These are phyloP conservation scores for Apophysomyces variabilis DNA, from an alignment of 371 early-diverging fungal species.

Conservation along the genomic window DNA sequence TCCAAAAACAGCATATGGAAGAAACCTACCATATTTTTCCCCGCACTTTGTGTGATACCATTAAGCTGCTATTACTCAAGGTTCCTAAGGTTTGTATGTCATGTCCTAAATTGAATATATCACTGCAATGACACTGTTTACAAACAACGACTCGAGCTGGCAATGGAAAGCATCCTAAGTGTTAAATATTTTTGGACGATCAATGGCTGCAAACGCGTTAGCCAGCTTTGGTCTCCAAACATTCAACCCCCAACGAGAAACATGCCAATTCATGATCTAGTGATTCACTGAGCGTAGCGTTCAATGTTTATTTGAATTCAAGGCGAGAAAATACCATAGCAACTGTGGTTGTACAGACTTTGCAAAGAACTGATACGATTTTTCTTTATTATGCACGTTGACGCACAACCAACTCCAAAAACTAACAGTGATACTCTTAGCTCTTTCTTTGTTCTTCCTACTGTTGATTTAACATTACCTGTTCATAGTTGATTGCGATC, in stretches of 20 bases:
- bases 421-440: neutral
- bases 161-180: no score
- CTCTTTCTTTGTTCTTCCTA: conserved; percentile 22
- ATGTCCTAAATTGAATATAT: no score
- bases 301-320: neutral
- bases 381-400: conserved; percentile 32
- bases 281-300: conserved; percentile 68
- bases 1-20: conserved; percentile 1
- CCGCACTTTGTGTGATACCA: neutral
- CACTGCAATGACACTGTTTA: no score
- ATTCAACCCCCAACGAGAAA: conserved; percentile 56
- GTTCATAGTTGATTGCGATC: conserved; percentile 75
- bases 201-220: no score
- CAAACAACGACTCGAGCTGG: no score
- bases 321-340: neutral
- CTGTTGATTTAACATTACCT: conserved; percentile 38
- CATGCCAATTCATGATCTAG: conserved; percentile 79
- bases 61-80: neutral
- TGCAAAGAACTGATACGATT: neutral
- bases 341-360: no score
- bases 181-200: no score
- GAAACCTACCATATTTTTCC: neutral
- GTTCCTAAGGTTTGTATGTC: conserved; percentile 67
- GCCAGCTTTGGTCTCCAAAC: no score
- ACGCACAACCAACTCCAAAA: conserved; percentile 23